A percentile compares a stretch with the other conserved stretches of the same genome.
Evolutionary conservation across 768 basidiomycete species (phyloP).

Genomic region (Suillus subaureus): DNA sequence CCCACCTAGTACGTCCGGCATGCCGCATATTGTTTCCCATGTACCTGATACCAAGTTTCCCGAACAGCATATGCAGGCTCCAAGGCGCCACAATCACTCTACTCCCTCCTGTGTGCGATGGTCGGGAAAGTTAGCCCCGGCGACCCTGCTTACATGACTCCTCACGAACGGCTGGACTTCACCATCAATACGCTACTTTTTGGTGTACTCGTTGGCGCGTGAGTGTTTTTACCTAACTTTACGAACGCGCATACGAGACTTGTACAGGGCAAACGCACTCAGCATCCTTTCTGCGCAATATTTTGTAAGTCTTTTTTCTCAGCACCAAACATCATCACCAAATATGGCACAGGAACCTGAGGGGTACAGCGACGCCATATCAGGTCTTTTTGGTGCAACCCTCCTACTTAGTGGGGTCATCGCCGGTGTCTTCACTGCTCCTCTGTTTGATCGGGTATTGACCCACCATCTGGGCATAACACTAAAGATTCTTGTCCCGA

Average conservation of each 20-base stretch:
- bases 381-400: conserved; percentile 72
- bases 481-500: conserved; percentile 60
- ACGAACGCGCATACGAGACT: conserved; percentile 2
- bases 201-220: conserved; percentile 67
- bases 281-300: conserved; percentile 68
- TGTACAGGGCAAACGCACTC: conserved; percentile 58
- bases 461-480: conserved; percentile 69
- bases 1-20: conserved; percentile 65
- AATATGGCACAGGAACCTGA: conserved; percentile 54
- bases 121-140: conserved; percentile 41
- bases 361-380: conserved; percentile 67
- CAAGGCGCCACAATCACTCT: conserved; percentile 53
- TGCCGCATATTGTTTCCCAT: not conserved
- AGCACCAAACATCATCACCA: not conserved
- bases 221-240: conserved; percentile 24
- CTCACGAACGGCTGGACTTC: conserved; percentile 73
- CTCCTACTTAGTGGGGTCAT: conserved; percentile 73
- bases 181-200: conserved; percentile 59
- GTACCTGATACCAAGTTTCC: not conserved
- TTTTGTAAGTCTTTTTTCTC: conserved; percentile 47
- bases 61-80: conserved; percentile 66
- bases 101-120: conserved; percentile 57
- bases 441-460: conserved; percentile 82
- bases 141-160: conserved; percentile 56
- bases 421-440: conserved; percentile 66